phyloP scores from a whole-genome alignment of 306 rosid genomes.

The Castanopsis chinensis region DNA sequence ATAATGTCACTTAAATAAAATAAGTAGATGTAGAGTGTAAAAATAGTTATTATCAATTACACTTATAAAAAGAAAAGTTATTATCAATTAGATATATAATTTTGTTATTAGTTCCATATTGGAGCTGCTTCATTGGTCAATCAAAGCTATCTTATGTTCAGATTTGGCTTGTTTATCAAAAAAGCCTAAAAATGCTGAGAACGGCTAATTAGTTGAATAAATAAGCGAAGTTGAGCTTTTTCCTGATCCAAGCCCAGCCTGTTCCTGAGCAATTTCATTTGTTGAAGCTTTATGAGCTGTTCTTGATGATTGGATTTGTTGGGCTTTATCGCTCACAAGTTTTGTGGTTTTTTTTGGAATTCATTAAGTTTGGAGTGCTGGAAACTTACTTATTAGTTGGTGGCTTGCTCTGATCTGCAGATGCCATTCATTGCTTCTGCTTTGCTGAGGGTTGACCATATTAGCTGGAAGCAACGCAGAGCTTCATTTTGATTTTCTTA shows the following conservation, averaged over 20 bases:
- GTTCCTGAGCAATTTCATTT: background rate
- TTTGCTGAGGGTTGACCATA: background rate
- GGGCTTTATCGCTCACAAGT: background rate
- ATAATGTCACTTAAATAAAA: too few species aligned
- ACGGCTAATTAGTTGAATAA: background rate
- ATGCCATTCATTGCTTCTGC: background rate
- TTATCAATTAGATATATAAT: too few species aligned
- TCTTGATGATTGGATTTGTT: background rate
- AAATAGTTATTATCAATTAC: too few species aligned
- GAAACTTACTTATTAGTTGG: background rate
- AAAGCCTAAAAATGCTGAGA: background rate
- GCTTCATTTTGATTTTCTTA: background rate
- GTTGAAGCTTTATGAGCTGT: background rate
- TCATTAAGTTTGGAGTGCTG: background rate
- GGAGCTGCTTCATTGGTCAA: too few species aligned
- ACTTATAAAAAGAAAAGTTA: too few species aligned
- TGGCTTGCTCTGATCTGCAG: background rate
- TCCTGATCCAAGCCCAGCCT: background rate
- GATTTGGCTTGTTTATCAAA: background rate
- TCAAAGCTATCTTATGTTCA: background rate
- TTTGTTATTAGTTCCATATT: too few species aligned
- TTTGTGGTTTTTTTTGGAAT: background rate
- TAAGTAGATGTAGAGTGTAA: too few species aligned
- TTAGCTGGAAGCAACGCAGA: background rate
- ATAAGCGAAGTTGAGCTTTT: background rate